A percentile compares a stretch with the other conserved stretches of the same genome.
These are phyloP conservation scores for Phytophthora rubi DNA, from an alignment of 352 stramenopile species.

Conservation along the genomic window DNA sequence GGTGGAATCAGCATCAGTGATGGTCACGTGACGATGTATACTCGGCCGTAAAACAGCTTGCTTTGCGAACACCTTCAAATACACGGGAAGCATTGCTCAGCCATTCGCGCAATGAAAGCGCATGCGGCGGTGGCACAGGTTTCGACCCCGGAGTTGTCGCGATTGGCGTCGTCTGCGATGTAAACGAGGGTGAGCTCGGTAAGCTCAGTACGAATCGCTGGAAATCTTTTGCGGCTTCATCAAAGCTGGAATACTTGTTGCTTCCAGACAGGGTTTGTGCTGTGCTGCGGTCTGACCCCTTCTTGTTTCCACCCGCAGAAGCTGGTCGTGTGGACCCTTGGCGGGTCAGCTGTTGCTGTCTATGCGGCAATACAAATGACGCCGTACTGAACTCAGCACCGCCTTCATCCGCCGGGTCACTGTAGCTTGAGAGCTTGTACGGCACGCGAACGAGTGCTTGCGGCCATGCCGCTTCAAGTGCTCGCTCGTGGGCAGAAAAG, in stretches of 20 bases:
- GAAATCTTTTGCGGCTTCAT: conserved; percentile 41
- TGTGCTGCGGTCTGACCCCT: conserved; percentile 11
- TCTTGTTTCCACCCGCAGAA: conserved; percentile 23
- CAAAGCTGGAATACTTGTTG: conserved; percentile 38
- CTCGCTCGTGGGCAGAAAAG: conserved; percentile 41
- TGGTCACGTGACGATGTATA: conserved; percentile 49
- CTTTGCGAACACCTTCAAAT: conserved; percentile 76
- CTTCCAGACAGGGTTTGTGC: background rate
- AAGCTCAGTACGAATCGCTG: conserved; percentile 39
- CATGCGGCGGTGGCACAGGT: conserved; percentile 23
- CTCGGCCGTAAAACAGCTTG: conserved; percentile 60
- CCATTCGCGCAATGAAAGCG: conserved; percentile 79
- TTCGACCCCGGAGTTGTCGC: conserved; percentile 14
- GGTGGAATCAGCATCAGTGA: conserved; percentile 31
- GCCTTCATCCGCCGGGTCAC: conserved; percentile 6
- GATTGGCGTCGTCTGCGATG: conserved; percentile 1
- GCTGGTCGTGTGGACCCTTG: background rate
- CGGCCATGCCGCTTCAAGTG: conserved; percentile 46
- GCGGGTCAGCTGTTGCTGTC: conserved; percentile 18
- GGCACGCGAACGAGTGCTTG: conserved; percentile 28
- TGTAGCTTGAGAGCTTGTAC: conserved; percentile 22
- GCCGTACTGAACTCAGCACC: conserved; percentile 12
- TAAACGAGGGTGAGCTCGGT: conserved; percentile 38
- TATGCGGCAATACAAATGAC: conserved; percentile 26
- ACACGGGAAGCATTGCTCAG: conserved; percentile 72